Percentiles rank a stretch among this genome's conserved stretches.
phyloP scores from a whole-genome alignment of 1,139 yeast species.

The Blastobotrys persicus region DNA sequence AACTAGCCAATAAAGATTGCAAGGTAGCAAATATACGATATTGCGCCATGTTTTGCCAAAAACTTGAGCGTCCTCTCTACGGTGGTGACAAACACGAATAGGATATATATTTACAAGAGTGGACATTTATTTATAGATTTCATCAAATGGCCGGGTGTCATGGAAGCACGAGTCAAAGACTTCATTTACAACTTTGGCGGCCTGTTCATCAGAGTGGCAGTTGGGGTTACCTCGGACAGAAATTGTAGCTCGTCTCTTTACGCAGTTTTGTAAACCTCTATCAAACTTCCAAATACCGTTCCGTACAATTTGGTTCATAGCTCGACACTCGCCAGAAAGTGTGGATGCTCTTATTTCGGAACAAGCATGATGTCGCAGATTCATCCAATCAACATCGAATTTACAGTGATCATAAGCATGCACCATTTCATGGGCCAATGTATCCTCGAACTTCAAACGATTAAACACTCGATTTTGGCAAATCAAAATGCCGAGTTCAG shows the following conservation, averaged over 20 bases:
- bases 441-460: slow-evolving; percentile 85
- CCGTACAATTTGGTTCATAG: slow-evolving; percentile 77
- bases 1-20: too few relatives aligned
- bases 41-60: too few relatives aligned
- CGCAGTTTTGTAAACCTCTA: slow-evolving; percentile 88
- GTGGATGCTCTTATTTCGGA: slow-evolving; percentile 93
- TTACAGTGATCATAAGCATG: slow-evolving; percentile 91
- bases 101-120: slow-evolving; percentile 7
- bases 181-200: slow-evolving; percentile 73
- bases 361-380: slow-evolving; percentile 92
- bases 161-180: slow-evolving; percentile 93
- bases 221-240: slow-evolving; percentile 85
- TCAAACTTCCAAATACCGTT: slow-evolving; percentile 51
- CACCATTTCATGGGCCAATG: slow-evolving; percentile 85
- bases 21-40: too few relatives aligned
- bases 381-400: slow-evolving; percentile 79
- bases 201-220: slow-evolving; percentile 70
- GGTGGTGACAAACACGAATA: too few relatives aligned
- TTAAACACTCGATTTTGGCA: slow-evolving; percentile 82
- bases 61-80: too few relatives aligned
- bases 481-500: slow-evolving; percentile 77
- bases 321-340: slow-evolving; percentile 92
- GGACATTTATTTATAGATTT: slow-evolving; percentile 58
- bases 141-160: slow-evolving; percentile 95
- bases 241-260: slow-evolving; percentile 78